A percentile compares a stretch with the other conserved stretches of the same genome.
Evolutionary conservation across 768 basidiomycete species (phyloP).

Genomic region (Suillus subluteus): DNA sequence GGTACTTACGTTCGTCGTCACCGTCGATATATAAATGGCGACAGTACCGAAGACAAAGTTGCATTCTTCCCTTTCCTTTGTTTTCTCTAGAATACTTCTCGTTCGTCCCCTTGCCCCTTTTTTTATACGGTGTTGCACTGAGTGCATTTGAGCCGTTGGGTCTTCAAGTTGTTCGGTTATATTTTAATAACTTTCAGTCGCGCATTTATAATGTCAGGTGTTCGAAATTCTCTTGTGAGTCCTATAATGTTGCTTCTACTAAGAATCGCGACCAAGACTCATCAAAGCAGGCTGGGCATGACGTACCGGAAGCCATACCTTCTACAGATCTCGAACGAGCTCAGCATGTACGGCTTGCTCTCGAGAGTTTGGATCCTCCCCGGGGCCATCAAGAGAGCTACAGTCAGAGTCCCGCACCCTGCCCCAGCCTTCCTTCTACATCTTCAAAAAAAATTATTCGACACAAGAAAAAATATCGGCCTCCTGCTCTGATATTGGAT

Average conservation of each 20-base stretch:
- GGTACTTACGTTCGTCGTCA: constrained; percentile 3
- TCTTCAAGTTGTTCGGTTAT: neutral
- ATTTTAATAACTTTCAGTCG: neutral
- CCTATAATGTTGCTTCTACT: neutral
- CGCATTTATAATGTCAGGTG: neutral
- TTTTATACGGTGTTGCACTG: neutral
- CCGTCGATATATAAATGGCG: neutral
- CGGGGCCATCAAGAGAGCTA: neutral
- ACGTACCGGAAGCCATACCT: neutral
- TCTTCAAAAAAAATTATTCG: neutral
- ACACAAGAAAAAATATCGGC: neutral
- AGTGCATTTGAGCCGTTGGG: neutral
- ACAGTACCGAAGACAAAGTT: neutral
- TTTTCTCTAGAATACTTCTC: neutral
- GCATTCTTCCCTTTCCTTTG: neutral
- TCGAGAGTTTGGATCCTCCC: neutral
- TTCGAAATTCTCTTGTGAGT: neutral
- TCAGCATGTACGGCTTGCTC: neutral
- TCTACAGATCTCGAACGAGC: neutral
- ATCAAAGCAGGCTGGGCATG: neutral
- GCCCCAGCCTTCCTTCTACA: neutral
- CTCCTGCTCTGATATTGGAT: neutral
- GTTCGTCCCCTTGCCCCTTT: neutral
- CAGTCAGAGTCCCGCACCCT: neutral
- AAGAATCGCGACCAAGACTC: neutral